phyloP scores from a whole-genome alignment of 805 yeast genomes.

The Maudiozyma turicensis region DNA sequence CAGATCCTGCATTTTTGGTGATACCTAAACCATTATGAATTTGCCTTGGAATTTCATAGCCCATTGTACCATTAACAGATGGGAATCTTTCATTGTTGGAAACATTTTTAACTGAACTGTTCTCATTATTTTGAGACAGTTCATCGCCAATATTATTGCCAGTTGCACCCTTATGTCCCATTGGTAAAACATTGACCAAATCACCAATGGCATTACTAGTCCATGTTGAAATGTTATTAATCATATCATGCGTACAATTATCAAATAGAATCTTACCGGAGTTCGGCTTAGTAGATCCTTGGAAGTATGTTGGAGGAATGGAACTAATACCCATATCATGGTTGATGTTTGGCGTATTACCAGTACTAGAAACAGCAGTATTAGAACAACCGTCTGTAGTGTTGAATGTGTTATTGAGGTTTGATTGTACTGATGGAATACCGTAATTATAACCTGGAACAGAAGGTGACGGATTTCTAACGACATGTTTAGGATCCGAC shows the following conservation, averaged over 20 bases:
- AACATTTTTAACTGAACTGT: neutral
- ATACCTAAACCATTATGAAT: neutral
- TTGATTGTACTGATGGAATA: neutral
- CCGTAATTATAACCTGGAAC: neutral
- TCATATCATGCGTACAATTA: conserved; percentile 47
- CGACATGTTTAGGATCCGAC: neutral
- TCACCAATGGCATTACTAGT: conserved; percentile 29
- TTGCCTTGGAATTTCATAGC: neutral
- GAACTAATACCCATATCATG: neutral
- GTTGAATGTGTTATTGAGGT: neutral
- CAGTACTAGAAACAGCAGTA: too few relatives aligned
- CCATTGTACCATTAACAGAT: neutral
- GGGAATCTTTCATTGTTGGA: neutral
- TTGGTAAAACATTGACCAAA: conserved; percentile 6
- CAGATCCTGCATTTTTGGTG: neutral
- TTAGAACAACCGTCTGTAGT: neutral
- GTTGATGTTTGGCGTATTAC: neutral
- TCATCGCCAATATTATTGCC: neutral
- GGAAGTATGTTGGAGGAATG: neutral
- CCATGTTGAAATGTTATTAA: conserved; percentile 52
- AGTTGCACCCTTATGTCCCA: neutral
- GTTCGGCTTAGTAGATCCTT: neutral
- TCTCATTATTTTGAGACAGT: neutral
- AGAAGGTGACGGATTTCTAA: neutral
- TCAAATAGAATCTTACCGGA: conserved; percentile 16